phyloP scores from a whole-genome alignment of 1,139 yeast species.

The Debaryomyces sp. region DNA sequence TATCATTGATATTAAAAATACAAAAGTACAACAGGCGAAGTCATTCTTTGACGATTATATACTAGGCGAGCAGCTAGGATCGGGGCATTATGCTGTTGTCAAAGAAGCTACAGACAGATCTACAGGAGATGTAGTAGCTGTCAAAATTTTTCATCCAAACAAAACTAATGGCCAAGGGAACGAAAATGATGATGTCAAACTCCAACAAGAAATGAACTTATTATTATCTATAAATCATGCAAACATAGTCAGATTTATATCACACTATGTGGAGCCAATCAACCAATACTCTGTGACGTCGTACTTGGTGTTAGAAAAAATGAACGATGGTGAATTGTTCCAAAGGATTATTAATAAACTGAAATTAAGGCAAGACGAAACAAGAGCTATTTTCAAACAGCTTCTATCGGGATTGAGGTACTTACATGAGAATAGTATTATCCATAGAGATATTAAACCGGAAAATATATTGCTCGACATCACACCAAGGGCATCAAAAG shows the following conservation, averaged over 20 bases:
- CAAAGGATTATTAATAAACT: conserved; percentile 69
- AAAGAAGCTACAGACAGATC: conserved; percentile 63
- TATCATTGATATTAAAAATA: conserved; percentile 24
- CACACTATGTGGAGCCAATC: conserved; percentile 70
- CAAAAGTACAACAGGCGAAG: conserved; percentile 20
- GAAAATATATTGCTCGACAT: conserved; percentile 84
- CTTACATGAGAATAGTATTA: conserved; percentile 72
- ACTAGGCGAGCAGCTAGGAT: conserved; percentile 63
- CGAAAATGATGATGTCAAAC: conserved; percentile 50
- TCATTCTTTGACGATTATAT: conserved; percentile 65
- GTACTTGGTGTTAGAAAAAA: conserved; percentile 69
- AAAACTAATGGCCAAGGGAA: conserved; percentile 28
- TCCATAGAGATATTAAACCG: conserved; percentile 88
- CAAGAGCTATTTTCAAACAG: conserved; percentile 62
- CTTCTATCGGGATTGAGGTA: conserved; percentile 63
- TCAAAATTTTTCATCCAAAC: conserved; percentile 76
- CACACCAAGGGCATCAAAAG: conserved; percentile 40
- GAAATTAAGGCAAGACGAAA: conserved; percentile 60
- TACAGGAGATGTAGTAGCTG: conserved; percentile 67
- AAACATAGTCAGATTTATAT: conserved; percentile 67
- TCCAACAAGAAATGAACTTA: conserved; percentile 69
- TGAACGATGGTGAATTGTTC: conserved; percentile 74
- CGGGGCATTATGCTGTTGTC: conserved; percentile 81
- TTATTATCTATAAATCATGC: conserved; percentile 69
- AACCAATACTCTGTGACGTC: conserved; percentile 58